These are phyloP conservation scores for Erodium moschatum DNA, from an alignment of 441 rosid species.

Conservation along the genomic window DNA sequence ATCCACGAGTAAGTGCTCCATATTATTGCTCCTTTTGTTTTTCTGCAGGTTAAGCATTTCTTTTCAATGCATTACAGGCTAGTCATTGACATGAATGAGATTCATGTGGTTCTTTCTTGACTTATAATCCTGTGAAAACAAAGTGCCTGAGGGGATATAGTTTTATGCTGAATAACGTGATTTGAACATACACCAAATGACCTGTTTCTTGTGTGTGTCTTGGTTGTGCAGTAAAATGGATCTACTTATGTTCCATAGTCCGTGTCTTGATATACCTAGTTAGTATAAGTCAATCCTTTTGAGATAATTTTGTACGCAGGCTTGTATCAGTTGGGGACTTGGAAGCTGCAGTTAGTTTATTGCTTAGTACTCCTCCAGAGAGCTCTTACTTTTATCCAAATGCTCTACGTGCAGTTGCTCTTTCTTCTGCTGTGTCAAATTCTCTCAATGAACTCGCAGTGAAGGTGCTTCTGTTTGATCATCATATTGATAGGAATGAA, in stretches of 20 bases:
- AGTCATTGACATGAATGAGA: neutral
- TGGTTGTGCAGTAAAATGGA: neutral
- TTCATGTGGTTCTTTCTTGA: neutral
- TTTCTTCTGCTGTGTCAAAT: conserved; percentile 88
- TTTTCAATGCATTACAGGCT: neutral
- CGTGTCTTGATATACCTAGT: neutral
- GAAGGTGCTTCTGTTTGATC: conserved; percentile 38
- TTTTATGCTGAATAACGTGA: neutral
- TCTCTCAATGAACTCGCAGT: conserved; percentile 95
- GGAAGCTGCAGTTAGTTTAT: conserved; percentile 90
- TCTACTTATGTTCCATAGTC: conserved; percentile 2
- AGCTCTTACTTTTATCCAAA: conserved; percentile 83
- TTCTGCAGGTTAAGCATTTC: neutral
- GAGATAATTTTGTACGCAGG: conserved; percentile 31
- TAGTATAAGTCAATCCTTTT: neutral
- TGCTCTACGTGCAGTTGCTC: conserved; percentile 96
- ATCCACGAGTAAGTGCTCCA: conserved; percentile 73
- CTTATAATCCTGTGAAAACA: no score
- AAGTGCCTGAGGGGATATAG: no score
- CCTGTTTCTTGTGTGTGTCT: neutral
- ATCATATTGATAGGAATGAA: conserved; percentile 5
- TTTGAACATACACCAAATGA: neutral
- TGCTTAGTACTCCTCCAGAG: conserved; percentile 88
- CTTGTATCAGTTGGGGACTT: conserved; percentile 88
- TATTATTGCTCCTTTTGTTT: conserved; percentile 9